Conservation (phyloP, 371 early-diverging fungal species). For the Mycotypha africana region DNA sequence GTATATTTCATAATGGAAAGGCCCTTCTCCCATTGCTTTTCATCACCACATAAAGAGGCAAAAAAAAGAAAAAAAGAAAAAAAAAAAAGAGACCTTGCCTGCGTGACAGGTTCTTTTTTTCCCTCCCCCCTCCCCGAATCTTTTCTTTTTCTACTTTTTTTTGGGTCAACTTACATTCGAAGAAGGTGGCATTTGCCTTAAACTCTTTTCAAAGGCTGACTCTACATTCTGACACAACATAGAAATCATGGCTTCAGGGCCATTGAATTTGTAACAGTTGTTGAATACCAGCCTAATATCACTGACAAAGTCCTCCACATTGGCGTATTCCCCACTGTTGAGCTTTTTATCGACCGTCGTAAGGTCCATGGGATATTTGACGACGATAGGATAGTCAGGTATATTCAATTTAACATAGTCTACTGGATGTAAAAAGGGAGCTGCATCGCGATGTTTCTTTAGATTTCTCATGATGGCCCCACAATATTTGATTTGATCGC, state of each 20-base stretch:
- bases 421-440: slow-evolving; percentile 89
- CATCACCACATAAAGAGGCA: no score
- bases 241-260: slow-evolving; percentile 70
- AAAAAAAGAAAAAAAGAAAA: no score
- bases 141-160: no score
- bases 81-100: no score
- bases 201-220: slow-evolving; percentile 62
- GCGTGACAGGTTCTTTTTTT: no score
- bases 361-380: slow-evolving; percentile 98
- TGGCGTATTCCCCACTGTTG: slow-evolving; percentile 61
- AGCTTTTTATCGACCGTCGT: slow-evolving; percentile 90
- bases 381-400: slow-evolving; percentile 91
- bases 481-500: slow-evolving; percentile 81
- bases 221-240: slow-evolving; percentile 71
- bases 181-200: slow-evolving; percentile 64
- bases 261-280: slow-evolving; percentile 94
- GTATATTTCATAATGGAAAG: no score
- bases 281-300: slow-evolving; percentile 78
- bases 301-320: slow-evolving; percentile 62
- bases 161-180: slow-evolving; percentile 33
- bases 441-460: slow-evolving; percentile 69
- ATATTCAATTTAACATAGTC: slow-evolving; percentile 88
- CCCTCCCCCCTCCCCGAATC: no score
- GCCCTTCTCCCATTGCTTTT: no score
- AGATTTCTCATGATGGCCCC: slow-evolving; percentile 66